These are phyloP conservation scores for Russula ochroleuca DNA, from an alignment of 768 basidiomycete genomes.

Conservation along the genomic window DNA sequence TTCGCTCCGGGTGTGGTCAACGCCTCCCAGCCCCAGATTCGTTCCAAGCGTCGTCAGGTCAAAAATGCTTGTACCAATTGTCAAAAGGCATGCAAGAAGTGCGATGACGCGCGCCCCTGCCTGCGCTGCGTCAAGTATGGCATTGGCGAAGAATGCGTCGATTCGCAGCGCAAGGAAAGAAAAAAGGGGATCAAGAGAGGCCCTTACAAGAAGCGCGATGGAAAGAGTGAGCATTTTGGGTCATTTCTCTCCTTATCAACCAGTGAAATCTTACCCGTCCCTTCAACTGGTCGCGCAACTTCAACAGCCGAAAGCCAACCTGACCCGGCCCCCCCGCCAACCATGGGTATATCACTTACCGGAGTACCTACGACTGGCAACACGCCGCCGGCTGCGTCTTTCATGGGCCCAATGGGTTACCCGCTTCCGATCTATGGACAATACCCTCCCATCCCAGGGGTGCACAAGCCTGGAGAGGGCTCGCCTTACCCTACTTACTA, in stretches of 20 bases:
- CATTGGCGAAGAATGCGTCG: slow-evolving; percentile 78
- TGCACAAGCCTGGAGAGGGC: slow-evolving; percentile 49
- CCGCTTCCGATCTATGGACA: slow-evolving; percentile 54
- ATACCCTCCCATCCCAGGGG: slow-evolving; percentile 43
- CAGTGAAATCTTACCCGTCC: slow-evolving; percentile 27
- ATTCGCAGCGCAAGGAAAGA: slow-evolving; percentile 89
- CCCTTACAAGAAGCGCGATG: slow-evolving; percentile 95
- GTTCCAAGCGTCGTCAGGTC: slow-evolving; percentile 80
- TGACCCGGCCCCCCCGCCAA: slow-evolving; percentile 39
- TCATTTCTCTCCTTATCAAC: slow-evolving; percentile 23
- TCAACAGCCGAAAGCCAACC: slow-evolving; percentile 44
- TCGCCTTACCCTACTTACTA: slow-evolving; percentile 53
- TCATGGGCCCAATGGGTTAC: slow-evolving; percentile 50
- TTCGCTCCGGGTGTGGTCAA: slow-evolving; percentile 49
- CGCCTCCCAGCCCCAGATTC: slow-evolving; percentile 47
- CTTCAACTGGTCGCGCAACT: slow-evolving; percentile 49
- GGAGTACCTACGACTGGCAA: slow-evolving; percentile 31
- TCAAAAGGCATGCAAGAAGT: slow-evolving; percentile 90
- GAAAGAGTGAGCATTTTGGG: slow-evolving; percentile 58
- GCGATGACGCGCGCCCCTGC: slow-evolving; percentile 88
- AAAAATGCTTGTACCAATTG: slow-evolving; percentile 91
- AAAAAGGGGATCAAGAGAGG: slow-evolving; percentile 84
- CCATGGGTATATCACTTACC: slow-evolving; percentile 34
- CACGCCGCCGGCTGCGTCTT: slow-evolving; percentile 48
- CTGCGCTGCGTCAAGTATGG: slow-evolving; percentile 91